Evolutionary conservation across 768 basidiomycete species (phyloP).

Genomic region (Xanthoconium purpureum): DNA sequence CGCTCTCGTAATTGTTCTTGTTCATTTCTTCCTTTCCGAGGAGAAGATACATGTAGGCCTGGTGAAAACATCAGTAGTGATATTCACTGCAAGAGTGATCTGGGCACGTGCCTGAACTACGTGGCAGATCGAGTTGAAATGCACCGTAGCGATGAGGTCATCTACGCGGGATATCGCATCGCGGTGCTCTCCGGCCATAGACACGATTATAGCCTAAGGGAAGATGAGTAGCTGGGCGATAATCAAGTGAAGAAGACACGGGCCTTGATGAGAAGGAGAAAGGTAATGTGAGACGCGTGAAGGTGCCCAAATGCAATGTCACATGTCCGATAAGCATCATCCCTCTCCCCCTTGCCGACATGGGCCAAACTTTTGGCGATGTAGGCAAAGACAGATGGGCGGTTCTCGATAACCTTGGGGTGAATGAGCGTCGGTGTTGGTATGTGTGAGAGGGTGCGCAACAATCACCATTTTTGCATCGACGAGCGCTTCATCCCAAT

Average conservation of each 20-base stretch:
- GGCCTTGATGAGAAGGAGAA: neutral
- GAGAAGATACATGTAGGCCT: no score
- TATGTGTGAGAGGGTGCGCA: neutral
- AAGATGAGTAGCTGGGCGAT: neutral
- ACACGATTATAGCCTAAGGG: constrained; percentile 3
- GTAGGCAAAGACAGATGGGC: neutral
- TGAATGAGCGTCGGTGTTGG: neutral
- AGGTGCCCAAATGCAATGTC: neutral
- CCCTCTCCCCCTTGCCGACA: neutral
- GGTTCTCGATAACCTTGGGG: no score
- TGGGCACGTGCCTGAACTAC: neutral
- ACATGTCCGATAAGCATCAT: neutral
- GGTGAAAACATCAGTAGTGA: no score
- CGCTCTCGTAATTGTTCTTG: no score
- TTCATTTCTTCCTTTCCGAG: no score
- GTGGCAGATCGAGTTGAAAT: neutral
- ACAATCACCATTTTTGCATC: neutral
- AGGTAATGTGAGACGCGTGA: neutral
- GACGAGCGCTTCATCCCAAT: neutral
- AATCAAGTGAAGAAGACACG: neutral
- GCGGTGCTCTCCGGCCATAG: constrained; percentile 2
- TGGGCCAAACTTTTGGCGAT: neutral
- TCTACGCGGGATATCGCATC: constrained; percentile 5
- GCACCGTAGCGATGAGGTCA: neutral
- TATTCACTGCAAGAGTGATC: no score